Conservation (phyloP, 2,329 filamentous ascomycete genomes). For the Ambrosiella beaveri region DNA sequence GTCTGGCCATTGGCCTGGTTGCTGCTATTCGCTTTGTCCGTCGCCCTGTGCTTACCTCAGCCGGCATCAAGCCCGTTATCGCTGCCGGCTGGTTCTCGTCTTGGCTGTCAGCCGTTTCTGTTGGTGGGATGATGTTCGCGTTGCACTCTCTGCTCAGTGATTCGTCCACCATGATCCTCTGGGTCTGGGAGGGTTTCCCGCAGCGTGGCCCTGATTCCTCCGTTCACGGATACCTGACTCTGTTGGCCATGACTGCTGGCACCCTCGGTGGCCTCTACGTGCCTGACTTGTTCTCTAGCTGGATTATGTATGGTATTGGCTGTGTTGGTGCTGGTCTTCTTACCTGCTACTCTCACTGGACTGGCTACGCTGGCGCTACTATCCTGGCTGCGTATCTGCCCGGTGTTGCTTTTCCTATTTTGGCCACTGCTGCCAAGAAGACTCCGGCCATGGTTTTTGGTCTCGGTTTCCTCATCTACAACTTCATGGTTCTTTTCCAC, state of each 20-base stretch:
- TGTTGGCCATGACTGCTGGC: constrained; percentile 73
- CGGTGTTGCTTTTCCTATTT: constrained; percentile 58
- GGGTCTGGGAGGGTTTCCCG: constrained; percentile 95
- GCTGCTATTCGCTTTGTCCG: constrained; percentile 63
- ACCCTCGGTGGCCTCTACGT: constrained; percentile 58
- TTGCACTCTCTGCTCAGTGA: constrained; percentile 89
- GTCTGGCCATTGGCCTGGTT: constrained; percentile 56
- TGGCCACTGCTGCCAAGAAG: constrained; percentile 59
- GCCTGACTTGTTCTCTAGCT: constrained; percentile 55
- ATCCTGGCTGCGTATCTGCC: constrained; percentile 62
- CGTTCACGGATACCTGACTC: constrained; percentile 76
- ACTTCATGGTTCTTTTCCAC: constrained; percentile 88
- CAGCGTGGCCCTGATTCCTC: constrained; percentile 73
- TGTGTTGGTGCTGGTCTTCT: constrained; percentile 62
- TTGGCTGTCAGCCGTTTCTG: constrained; percentile 53
- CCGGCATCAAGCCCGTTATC: constrained; percentile 19
- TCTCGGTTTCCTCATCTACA: constrained; percentile 77
- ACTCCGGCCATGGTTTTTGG: constrained; percentile 70
- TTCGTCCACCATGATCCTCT: constrained; percentile 95
- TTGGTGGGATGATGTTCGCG: constrained; percentile 73
- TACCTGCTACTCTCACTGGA: constrained; percentile 66
- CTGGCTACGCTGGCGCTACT: constrained; percentile 73
- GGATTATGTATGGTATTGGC: constrained; percentile 64
- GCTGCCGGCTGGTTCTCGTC: constrained; percentile 35
- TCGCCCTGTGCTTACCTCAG: constrained; percentile 33